These are phyloP conservation scores for Penicillium paxilli DNA, from an alignment of 495 filamentous ascomycete species.

Conservation along the genomic window DNA sequence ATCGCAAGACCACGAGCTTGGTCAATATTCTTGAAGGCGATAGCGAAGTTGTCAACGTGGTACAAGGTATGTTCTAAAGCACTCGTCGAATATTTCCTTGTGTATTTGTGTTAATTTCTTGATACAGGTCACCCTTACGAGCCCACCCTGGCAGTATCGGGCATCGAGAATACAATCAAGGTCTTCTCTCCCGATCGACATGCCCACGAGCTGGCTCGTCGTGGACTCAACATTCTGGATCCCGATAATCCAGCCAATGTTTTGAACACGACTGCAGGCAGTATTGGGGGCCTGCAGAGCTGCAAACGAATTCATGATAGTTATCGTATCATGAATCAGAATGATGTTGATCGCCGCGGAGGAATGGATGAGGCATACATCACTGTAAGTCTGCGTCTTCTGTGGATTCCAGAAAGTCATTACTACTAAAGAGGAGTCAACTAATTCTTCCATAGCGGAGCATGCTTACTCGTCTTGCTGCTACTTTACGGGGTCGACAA, in stretches of 20 bases:
- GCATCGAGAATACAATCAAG: conserved; percentile 76
- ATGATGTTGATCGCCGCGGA: conserved; percentile 61
- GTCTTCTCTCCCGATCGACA: conserved; percentile 67
- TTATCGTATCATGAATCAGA: conserved; percentile 65
- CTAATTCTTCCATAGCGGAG: conserved; percentile 46
- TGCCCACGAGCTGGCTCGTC: conserved; percentile 57
- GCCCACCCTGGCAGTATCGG: conserved; percentile 66
- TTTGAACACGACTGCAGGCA: conserved; percentile 16
- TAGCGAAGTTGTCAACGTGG: conserved; percentile 72
- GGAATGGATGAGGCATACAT: conserved; percentile 63
- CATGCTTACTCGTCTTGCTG: conserved; percentile 60
- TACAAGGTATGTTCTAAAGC: conserved; percentile 54
- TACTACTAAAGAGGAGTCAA: conserved; percentile 2
- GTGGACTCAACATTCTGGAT: conserved; percentile 55
- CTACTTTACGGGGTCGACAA: conserved; percentile 43
- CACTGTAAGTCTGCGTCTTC: conserved; percentile 52
- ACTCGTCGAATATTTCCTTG: not conserved
- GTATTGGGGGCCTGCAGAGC: conserved; percentile 50
- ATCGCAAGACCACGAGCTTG: conserved; percentile 61
- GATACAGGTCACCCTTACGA: conserved; percentile 69
- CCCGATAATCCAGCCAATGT: conserved; percentile 40
- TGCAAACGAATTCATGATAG: conserved; percentile 59
- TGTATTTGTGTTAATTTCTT: not conserved
- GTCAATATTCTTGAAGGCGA: conserved; percentile 72
- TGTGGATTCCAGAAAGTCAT: too few relatives aligned